Percentiles rank a stretch among this genome's conserved stretches.
Evolutionary conservation across 192 early-diverging fungal genomes (phyloP).

Genomic region (Coemansia sp.): DNA sequence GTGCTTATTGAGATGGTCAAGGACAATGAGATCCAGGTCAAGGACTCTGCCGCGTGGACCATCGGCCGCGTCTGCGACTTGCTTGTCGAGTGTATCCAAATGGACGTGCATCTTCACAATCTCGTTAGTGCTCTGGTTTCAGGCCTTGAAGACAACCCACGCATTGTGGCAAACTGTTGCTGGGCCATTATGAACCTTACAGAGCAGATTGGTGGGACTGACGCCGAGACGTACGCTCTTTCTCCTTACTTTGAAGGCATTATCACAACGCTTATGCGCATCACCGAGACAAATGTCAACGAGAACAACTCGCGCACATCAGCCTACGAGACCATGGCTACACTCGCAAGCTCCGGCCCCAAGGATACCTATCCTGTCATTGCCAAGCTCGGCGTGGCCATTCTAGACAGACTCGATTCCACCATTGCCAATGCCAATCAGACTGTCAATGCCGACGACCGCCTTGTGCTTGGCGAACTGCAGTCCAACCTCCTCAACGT

Average conservation of each 20-base stretch:
- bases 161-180: constrained; percentile 94
- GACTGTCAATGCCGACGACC: constrained; percentile 82
- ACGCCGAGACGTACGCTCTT: constrained; percentile 67
- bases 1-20: constrained; percentile 86
- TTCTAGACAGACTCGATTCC: constrained; percentile 78
- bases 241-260: constrained; percentile 87
- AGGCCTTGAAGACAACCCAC: constrained; percentile 83
- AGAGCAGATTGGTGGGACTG: constrained; percentile 71
- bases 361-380: constrained; percentile 79
- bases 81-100: constrained; percentile 71
- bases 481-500: constrained; percentile 93
- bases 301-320: constrained; percentile 89
- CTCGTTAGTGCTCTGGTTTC: constrained; percentile 74
- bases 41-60: constrained; percentile 99
- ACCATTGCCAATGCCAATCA: constrained; percentile 74
- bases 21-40: constrained; percentile 85
- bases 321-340: constrained; percentile 92
- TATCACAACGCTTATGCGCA: constrained; percentile 70
- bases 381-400: constrained; percentile 68
- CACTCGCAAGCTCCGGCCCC: constrained; percentile 70
- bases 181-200: constrained; percentile 94
- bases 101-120: constrained; percentile 68
- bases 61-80: constrained; percentile 91
- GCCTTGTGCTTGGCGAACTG: constrained; percentile 75
- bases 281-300: constrained; percentile 70